Percentiles rank a stretch among this genome's conserved stretches.
Conservation (phyloP, 2,329 filamentous ascomycete genomes). For the Stachybotrys elegans region DNA sequence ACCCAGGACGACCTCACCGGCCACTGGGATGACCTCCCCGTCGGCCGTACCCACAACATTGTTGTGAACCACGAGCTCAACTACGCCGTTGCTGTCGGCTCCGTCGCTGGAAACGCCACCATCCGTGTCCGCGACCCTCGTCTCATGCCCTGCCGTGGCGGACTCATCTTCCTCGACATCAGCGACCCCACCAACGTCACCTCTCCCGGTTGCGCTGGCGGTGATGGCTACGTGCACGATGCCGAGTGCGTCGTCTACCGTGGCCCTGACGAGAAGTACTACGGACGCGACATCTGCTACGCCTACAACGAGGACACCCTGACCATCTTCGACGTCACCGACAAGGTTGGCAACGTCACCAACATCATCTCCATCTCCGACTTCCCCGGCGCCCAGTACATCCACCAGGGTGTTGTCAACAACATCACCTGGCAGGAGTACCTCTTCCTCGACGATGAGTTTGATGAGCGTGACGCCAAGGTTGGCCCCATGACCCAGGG, state of each 20-base stretch:
- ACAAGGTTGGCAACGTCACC: slow-evolving; percentile 33
- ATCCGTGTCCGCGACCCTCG: slow-evolving; percentile 23
- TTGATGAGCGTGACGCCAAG: slow-evolving; percentile 38
- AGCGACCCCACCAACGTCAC: slow-evolving; percentile 47
- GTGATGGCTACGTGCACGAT: slow-evolving; percentile 3
- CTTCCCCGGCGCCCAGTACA: slow-evolving; percentile 49
- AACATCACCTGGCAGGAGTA: slow-evolving; percentile 34
- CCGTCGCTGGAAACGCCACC: slow-evolving; percentile 9
- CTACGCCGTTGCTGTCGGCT: slow-evolving; percentile 41
- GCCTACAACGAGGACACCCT: slow-evolving; percentile 3
- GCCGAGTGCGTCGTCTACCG: slow-evolving; percentile 2
- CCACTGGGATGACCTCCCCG: slow-evolving; percentile 26
- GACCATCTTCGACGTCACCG: slow-evolving; percentile 30
- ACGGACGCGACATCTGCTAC: slow-evolving; percentile 7
- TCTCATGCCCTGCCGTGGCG: slow-evolving; percentile 35
- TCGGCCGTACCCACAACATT: slow-evolving; percentile 46
- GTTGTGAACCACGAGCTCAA: slow-evolving; percentile 42
- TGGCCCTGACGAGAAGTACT: slow-evolving; percentile 1
- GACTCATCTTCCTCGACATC: slow-evolving; percentile 55
- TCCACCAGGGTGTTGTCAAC: slow-evolving; percentile 50
- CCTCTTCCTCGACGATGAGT: slow-evolving; percentile 45
- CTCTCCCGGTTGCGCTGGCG: slow-evolving; percentile 39
- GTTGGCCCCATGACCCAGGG: slow-evolving; percentile 15
- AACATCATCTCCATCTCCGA: slow-evolving; percentile 44
- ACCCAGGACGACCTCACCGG: slow-evolving; percentile 28